These are phyloP conservation scores for Porcisia deanei DNA, from an alignment of 208 protist species.

Conservation along the genomic window DNA sequence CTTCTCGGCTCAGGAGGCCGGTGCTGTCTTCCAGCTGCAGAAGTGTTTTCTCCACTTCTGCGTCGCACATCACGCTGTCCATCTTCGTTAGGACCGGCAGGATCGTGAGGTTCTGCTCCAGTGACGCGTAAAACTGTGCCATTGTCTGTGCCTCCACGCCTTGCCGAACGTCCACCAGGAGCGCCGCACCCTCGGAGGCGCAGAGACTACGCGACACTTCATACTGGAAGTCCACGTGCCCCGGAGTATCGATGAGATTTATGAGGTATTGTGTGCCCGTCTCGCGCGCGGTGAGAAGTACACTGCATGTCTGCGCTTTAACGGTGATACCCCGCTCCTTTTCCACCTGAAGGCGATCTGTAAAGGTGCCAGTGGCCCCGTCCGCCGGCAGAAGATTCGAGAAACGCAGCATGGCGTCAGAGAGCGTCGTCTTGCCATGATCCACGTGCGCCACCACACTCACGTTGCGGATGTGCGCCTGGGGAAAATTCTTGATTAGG, in stretches of 20 bases:
- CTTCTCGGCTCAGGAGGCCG: constrained; percentile 83
- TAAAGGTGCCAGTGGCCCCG: constrained; percentile 75
- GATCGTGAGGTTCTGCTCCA: constrained; percentile 88
- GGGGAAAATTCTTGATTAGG: constrained; percentile 54
- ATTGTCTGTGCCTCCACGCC: constrained; percentile 97
- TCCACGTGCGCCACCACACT: constrained; percentile 93
- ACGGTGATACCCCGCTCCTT: constrained; percentile 96
- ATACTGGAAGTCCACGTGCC: constrained; percentile 99
- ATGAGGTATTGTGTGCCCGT: constrained; percentile 74
- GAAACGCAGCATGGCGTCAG: constrained; percentile 84
- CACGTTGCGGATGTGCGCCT: constrained; percentile 85
- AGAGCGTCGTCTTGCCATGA: constrained; percentile 94
- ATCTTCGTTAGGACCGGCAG: constrained; percentile 92
- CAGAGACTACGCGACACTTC: constrained; percentile 95
- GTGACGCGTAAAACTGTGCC: constrained; percentile 95
- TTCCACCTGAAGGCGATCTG: constrained; percentile 95
- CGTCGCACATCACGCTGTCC: constrained; percentile 77
- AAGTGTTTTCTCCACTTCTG: constrained; percentile 65
- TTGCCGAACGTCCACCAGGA: constrained; percentile 94
- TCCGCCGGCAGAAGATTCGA: constrained; percentile 74
- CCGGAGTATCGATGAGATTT: constrained; percentile 98
- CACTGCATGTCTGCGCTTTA: constrained; percentile 94
- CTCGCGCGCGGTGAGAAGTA: constrained; percentile 51
- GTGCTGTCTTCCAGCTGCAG: constrained; percentile 89
- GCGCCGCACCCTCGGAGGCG: constrained; percentile 89